These are phyloP conservation scores for Peribolospora kevripleyi DNA, from an alignment of 768 basidiomycete genomes.

Conservation along the genomic window DNA sequence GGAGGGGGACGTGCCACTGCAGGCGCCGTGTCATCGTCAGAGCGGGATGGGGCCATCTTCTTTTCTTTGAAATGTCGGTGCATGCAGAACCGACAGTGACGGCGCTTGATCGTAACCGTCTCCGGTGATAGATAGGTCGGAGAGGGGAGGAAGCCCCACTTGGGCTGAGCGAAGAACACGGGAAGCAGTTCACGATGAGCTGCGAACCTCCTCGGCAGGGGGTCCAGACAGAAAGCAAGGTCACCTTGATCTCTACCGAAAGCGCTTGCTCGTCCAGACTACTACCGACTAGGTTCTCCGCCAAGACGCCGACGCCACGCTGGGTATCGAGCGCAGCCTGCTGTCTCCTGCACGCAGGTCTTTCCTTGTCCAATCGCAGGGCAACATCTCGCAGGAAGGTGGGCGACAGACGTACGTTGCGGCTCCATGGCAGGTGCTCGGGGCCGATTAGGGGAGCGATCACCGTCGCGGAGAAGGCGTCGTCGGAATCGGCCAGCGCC, in stretches of 20 bases:
- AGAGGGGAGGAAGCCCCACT: slow-evolving; percentile 81
- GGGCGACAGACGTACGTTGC: not conserved
- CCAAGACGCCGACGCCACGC: slow-evolving; percentile 38
- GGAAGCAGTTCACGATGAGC: not conserved
- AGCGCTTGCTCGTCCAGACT: slow-evolving; percentile 23
- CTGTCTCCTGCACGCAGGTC: slow-evolving; percentile 34
- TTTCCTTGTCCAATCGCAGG: slow-evolving; percentile 20
- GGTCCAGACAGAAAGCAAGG: not conserved
- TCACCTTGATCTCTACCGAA: slow-evolving; percentile 78
- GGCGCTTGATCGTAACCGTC: slow-evolving; percentile 36
- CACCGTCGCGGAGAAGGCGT: slow-evolving; percentile 38
- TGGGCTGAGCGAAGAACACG: slow-evolving; percentile 37
- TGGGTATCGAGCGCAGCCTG: slow-evolving; percentile 37
- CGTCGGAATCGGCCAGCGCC: slow-evolving; percentile 21
- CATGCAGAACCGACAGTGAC: slow-evolving; percentile 76
- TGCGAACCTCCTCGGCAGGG: not conserved
- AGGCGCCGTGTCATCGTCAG: not conserved
- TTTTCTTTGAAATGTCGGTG: slow-evolving; percentile 36
- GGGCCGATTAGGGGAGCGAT: slow-evolving; percentile 40
- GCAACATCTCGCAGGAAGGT: slow-evolving; percentile 25
- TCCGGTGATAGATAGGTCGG: slow-evolving; percentile 33
- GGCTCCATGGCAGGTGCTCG: slow-evolving; percentile 30
- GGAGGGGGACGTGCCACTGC: not conserved
- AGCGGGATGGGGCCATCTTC: slow-evolving; percentile 9
- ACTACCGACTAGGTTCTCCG: slow-evolving; percentile 55